Percentiles rank a stretch among this genome's conserved stretches.
Conservation (phyloP, 2,329 filamentous ascomycete genomes). For the Mollisiaceae sp. region DNA sequence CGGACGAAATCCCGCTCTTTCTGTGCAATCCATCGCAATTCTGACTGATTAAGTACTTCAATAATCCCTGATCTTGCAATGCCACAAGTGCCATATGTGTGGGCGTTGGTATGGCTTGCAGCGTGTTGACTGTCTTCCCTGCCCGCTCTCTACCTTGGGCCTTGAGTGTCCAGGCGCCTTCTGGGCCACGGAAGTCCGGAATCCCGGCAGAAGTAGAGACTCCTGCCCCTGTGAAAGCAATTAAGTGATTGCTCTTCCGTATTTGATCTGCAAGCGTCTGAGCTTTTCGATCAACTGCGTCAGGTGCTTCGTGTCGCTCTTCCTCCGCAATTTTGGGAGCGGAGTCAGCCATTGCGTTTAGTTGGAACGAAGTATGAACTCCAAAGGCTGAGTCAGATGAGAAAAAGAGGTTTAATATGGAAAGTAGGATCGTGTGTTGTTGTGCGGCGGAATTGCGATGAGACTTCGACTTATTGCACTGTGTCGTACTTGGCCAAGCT, state of each 20-base stretch:
- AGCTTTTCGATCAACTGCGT: conserved; percentile 46
- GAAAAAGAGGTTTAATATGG: too few relatives aligned
- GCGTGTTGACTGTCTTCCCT: conserved; percentile 43
- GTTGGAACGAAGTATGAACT: too few relatives aligned
- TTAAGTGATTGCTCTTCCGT: conserved; percentile 50
- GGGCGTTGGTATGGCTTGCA: conserved; percentile 52
- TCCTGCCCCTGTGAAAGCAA: conserved; percentile 54
- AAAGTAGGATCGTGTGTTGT: too few relatives aligned
- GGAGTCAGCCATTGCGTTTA: conserved; percentile 31
- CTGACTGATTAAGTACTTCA: conserved; percentile 53
- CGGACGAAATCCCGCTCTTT: conserved; percentile 52
- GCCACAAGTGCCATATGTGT: conserved; percentile 55
- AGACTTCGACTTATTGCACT: too few relatives aligned
- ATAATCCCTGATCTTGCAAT: conserved; percentile 47
- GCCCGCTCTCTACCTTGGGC: conserved; percentile 48
- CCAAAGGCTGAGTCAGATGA: too few relatives aligned
- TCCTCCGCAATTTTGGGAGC: conserved; percentile 34
- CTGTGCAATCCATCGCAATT: conserved; percentile 53
- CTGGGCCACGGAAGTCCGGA: conserved; percentile 54
- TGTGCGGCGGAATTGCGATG: too few relatives aligned
- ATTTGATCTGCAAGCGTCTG: conserved; percentile 46
- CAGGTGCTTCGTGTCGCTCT: conserved; percentile 39
- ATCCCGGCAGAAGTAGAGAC: conserved; percentile 55
- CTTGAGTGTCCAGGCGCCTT: conserved; percentile 52
- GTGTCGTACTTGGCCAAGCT: too few relatives aligned